Evolutionary conservation across 305 asterid species (phyloP), one percentile per base, ranked within the genome.

Genomic region (Ajuga reptans): DNA sequence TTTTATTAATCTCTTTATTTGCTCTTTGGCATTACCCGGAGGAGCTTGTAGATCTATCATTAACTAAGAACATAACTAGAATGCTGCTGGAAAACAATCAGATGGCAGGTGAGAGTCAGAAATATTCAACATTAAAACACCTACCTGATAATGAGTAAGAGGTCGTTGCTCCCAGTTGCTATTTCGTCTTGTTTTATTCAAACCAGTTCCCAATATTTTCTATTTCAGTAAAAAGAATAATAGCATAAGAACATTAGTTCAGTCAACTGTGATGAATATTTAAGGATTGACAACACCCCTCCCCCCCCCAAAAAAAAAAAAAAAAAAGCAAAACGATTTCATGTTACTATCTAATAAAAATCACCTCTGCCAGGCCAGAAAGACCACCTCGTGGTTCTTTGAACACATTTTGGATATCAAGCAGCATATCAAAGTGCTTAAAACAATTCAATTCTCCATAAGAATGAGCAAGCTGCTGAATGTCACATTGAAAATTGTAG

Each of bases 121-220:
- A 45, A 31, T 4, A 29, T n/a, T 29, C 51, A 37, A 45, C 56
- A 52, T 56, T 15, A n/a, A 64, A 79, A 57, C 39, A 79, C 75
- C 60, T 37, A 84, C 98, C 97, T 93, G 96, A 76, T 83, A 73
- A 61, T 66, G 84, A 76, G 82, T 91, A 60, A 94, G 72, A 51
- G 99, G 98, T 15, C 99, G 86, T 68, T 83, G 85, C 88, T 94
- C 99, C 99, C 98, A 94, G 70, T 91, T 82, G 90, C 96, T 91
- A 72, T 91, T 89, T 68, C 97, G 85, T 76, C 99, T 86, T 3
- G 98, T 89, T 80, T 94, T 94, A 78, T 91, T 91, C 78, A 94
- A 79, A 60, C 93, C 87, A 64, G 81, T 75, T 36, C 97, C 97
- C 84, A 94, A 49, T 73, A 89, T 83, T 84, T 86, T 89, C 99